phyloP scores from a whole-genome alignment of 2,329 filamentous ascomycete species.

The Fusarium nisikadoi region DNA sequence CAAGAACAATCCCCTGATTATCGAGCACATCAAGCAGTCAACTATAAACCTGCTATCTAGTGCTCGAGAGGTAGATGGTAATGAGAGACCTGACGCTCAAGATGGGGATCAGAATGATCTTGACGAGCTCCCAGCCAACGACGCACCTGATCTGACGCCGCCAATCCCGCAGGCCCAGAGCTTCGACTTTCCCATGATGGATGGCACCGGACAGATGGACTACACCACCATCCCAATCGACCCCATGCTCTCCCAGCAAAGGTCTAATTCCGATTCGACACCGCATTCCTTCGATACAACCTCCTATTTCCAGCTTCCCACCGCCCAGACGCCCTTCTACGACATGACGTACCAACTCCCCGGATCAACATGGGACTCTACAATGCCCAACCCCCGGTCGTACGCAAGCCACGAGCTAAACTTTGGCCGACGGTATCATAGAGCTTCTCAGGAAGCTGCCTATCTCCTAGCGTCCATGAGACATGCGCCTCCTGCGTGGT shows the following conservation, averaged over 20 bases:
- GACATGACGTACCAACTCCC: neutral
- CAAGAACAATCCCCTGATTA: neutral
- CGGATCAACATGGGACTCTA: neutral
- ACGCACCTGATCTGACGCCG: neutral
- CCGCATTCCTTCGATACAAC: neutral
- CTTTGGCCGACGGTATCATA: neutral
- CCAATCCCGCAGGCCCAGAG: accelerated
- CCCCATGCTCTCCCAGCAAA: neutral
- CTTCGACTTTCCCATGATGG: neutral
- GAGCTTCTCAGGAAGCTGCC: neutral
- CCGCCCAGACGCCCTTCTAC: neutral
- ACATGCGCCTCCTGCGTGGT: neutral
- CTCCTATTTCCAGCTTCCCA: neutral
- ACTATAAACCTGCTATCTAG: slow-evolving; percentile 1
- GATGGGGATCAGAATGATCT: neutral
- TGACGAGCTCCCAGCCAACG: accelerated
- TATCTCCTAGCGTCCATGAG: slow-evolving; percentile 5
- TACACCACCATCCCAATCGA: neutral
- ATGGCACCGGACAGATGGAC: neutral
- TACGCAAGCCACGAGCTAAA: slow-evolving; percentile 6
- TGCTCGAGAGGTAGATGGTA: neutral
- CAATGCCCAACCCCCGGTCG: neutral
- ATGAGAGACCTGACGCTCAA: neutral
- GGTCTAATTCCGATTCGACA: neutral
- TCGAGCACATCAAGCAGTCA: slow-evolving; percentile 3